Base-by-base conservation (phyloP, 306 rosid genomes). In the Prunus mume region DNA sequence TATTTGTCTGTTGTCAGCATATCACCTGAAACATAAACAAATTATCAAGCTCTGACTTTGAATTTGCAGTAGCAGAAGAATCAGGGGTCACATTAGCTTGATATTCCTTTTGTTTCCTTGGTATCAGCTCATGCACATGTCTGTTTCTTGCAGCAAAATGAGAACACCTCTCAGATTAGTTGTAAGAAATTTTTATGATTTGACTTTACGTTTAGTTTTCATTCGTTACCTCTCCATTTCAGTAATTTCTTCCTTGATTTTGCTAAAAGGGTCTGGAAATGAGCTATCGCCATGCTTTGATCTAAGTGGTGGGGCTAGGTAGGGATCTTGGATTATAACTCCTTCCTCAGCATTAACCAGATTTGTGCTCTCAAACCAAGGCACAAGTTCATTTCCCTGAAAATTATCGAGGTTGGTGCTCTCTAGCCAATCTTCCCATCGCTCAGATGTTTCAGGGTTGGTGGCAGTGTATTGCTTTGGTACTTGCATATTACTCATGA, bases 351-450 rank as follows among this genome's bases (percentile, higher is more conserved):
- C 63, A 82, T 88, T 83, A 74, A 80, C 83, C 54, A 83, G 80
- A 25, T 69, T 83, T 30, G 89, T 73, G 81, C 81, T 84, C 85
- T 87, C 96, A 46, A 89, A 81, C 92, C 91, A 93, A 47, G 95
- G 83, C 28, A 76, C 74, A 66, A 91, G 77, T 74, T 87, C 93
- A 78, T 88, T 84, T 28, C 81, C 96, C 69, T 82, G 89, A 72
- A 81, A 73, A 84, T 79, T 74, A 25, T 80, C 87, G 28, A 85
- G 84, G 80, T 84, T 83, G 71, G 83, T 75, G 77, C 80, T 76
- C 76, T 85, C 95, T 71, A 93, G 58, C 96, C 94, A 91, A 76
- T 93, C 94, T 79, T 89, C 85, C 97, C 96, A 93, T 77, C 76
- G 83, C 69, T 90, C 92, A 56, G 90, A 82, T 58, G 71, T 74